Base-by-base conservation (phyloP, 2,329 filamentous ascomycete species). In the Sporothrix euskadiensis region DNA sequence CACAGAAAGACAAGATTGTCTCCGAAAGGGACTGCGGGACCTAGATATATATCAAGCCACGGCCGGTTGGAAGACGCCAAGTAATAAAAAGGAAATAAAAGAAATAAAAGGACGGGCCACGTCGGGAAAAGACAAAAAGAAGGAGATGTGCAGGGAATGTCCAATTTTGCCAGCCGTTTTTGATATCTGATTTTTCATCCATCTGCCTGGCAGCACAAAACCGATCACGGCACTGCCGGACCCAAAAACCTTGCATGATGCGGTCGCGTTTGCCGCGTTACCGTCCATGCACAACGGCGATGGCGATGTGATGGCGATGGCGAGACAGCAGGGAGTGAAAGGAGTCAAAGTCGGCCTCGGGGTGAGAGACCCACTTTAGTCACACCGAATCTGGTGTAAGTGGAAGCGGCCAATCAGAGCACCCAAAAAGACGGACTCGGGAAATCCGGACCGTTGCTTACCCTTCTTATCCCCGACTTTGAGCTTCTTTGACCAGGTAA, bases 391-490 rank as follows among this genome's bases (percentile, higher is more conserved):
- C 56, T 59, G 30, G 66, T 54, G 47, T 69, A 54, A 54, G 44
- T 69, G 14, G 6, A 2, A 12, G 3, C 3, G 10, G 26, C 66
- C 66, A 69, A 69, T 56, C 30, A 69, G 30, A 32, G 66, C 8
- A 4, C 32, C 19, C 66, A 7, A 14, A 54, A 69, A 14, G 2
- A 3, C 66, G 66, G 66, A 54, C 66, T 56, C 66, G 66, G 66
- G 9, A 56, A 69, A 52, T n/a, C 14, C 65, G 41, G 65, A 2
- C 65, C 8, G 41, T 35, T 49, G 65, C 26, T 49, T 14, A 47
- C 61, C 59, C 39, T 47, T 26, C 66, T 69, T 54, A 69, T 39
- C 66, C 9, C 66, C 66, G 66, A 35, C 26, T 69, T 69, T 54
- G 12, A 16, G 14, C 3, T 4, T 14, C 44, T 14, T 49, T 49